Evolutionary conservation across 345 rosid species (phyloP).

Genomic region (Psidium friedrichsthalianum): DNA sequence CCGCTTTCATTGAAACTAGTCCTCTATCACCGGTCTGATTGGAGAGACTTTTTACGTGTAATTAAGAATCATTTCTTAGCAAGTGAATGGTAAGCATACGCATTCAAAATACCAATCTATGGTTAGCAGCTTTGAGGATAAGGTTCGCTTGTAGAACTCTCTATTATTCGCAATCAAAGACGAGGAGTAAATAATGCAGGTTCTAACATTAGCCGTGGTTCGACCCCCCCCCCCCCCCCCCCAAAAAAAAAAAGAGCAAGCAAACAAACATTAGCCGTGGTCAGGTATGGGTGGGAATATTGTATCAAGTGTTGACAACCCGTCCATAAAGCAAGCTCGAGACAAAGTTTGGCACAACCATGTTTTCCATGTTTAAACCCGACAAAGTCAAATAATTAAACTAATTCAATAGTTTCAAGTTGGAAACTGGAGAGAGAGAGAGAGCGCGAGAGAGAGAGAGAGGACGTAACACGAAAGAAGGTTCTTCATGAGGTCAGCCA

Average conservation of each 20-base stretch:
- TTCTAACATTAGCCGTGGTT: not conserved
- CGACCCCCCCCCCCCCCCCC: no score
- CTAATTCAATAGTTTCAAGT: not conserved
- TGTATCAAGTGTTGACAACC: not conserved
- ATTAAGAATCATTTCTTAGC: not conserved
- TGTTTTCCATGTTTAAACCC: not conserved
- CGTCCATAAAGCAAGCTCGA: not conserved
- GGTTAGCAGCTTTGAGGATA: not conserved
- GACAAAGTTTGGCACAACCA: not conserved
- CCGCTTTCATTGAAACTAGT: not conserved
- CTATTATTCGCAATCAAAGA: not conserved
- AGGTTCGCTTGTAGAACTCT: not conserved
- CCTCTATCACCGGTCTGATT: not conserved
- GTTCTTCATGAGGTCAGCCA: not conserved
- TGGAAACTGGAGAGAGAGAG: not conserved
- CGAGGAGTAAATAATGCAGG: not conserved
- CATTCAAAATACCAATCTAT: not conserved
- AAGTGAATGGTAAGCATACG: not conserved
- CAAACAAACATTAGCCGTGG: no score
- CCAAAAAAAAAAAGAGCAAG: no score
- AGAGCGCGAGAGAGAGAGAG: not conserved
- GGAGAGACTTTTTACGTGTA: not conserved
- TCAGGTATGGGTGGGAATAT: not conserved
- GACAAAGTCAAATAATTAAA: not conserved
- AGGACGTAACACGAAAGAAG: not conserved